Percentiles rank a stretch among this genome's conserved stretches.
These are phyloP conservation scores for Saccharomyces pastorianus DNA, from an alignment of 1,139 yeast genomes.

Conservation along the genomic window DNA sequence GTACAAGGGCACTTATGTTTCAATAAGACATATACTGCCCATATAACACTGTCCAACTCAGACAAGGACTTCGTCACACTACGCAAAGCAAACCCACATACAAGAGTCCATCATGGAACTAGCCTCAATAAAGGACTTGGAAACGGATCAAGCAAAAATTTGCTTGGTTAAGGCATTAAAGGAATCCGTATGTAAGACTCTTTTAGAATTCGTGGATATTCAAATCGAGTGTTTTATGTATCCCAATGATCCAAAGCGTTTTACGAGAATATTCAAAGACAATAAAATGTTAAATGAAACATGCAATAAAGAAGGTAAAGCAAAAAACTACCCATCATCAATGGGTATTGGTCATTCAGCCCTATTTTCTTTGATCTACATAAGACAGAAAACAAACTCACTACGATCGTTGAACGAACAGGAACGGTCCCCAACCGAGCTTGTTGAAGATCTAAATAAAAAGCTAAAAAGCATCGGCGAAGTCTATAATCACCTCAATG, in stretches of 20 bases:
- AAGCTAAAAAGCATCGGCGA: not conserved
- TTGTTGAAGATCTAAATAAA: not conserved
- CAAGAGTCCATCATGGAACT: not conserved
- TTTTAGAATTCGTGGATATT: conserved; percentile 20
- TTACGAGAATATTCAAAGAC: not conserved
- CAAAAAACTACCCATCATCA: not conserved
- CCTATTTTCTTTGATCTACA: not conserved
- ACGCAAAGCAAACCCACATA: not conserved
- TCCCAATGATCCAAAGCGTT: conserved; percentile 12
- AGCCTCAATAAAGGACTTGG: not conserved
- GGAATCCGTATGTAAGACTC: conserved; percentile 12
- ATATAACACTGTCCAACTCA: too few relatives aligned
- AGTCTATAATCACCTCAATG: not conserved
- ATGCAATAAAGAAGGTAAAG: not conserved
- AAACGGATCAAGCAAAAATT: not conserved
- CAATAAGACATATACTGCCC: too few relatives aligned
- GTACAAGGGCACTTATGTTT: too few relatives aligned
- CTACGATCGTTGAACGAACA: not conserved
- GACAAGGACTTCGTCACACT: too few relatives aligned
- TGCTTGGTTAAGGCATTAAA: conserved; percentile 8
- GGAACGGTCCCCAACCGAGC: not conserved
- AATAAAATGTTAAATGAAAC: not conserved
- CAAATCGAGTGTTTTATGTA: conserved; percentile 24
- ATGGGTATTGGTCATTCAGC: not conserved
- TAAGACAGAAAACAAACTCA: not conserved